Conservation (phyloP, 148 eudicot genomes). For the Vaccinium darrowii region DNA sequence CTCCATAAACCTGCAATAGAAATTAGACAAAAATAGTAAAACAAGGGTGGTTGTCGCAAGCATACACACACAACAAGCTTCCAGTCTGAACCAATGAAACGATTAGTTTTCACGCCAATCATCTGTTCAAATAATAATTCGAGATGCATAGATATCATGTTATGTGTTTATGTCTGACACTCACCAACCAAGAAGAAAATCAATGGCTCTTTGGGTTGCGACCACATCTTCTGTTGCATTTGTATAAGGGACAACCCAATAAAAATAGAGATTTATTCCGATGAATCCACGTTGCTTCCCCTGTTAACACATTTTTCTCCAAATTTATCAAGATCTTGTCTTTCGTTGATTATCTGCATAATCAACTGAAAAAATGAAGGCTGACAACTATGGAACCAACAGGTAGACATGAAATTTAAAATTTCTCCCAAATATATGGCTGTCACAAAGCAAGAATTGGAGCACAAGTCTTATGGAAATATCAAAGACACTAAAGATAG, state of each 20-base stretch:
- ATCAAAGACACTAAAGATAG: background rate
- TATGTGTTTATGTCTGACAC: slow-evolving; percentile 5
- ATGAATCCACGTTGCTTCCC: slow-evolving; percentile 49
- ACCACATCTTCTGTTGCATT: slow-evolving; percentile 36
- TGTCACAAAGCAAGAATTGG: background rate
- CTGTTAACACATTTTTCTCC: slow-evolving; percentile 21
- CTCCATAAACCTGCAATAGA: slow-evolving; percentile 41
- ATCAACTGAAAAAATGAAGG: background rate
- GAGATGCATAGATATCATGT: background rate
- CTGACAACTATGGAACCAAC: background rate
- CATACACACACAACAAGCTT: background rate
- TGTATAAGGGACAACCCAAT: slow-evolving; percentile 29
- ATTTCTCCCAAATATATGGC: background rate
- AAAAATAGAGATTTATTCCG: slow-evolving; percentile 26
- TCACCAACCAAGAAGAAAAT: slow-evolving; percentile 57
- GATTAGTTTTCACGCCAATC: background rate
- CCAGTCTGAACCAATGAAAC: background rate
- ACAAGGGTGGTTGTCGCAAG: background rate
- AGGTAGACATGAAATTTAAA: background rate
- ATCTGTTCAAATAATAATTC: background rate
- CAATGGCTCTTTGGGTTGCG: slow-evolving; percentile 50
- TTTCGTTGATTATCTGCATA: background rate
- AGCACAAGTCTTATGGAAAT: background rate
- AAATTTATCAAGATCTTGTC: background rate
- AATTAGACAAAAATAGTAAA: background rate